Conservation (phyloP, 192 early-diverging fungal genomes). For the Ramicandelaber brevisporus region DNA sequence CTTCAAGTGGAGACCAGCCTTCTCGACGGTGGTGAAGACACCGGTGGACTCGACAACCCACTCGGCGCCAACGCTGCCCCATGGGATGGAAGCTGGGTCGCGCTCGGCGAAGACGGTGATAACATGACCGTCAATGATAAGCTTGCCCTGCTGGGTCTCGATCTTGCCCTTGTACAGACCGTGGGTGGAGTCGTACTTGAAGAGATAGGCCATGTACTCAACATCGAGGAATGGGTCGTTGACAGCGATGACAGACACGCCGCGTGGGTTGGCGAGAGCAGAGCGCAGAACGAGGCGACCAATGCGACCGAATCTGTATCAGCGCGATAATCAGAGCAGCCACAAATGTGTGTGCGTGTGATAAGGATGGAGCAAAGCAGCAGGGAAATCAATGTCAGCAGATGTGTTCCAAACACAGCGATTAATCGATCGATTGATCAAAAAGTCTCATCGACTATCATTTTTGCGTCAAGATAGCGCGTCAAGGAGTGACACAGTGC, state of each 20-base stretch:
- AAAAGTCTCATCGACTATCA: no score
- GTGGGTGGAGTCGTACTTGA: conserved; percentile 98
- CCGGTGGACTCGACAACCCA: conserved; percentile 98
- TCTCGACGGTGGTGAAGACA: conserved; percentile 85
- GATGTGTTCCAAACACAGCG: no score
- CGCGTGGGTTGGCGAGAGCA: conserved; percentile 32
- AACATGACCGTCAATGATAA: conserved; percentile 61
- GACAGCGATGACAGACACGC: conserved; percentile 64
- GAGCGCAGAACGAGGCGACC: conserved; percentile 91
- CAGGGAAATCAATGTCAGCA: no score
- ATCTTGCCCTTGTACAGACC: conserved; percentile 76
- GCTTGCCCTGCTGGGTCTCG: conserved; percentile 55
- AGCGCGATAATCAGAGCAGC: no score
- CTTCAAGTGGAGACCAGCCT: conserved; percentile 58
- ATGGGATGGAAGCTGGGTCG: conserved; percentile 72
- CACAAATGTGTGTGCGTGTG: no score
- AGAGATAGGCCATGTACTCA: conserved; percentile 92
- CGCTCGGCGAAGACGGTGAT: conserved; percentile 50
- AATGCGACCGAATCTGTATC: conserved; percentile 90
- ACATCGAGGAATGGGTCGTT: conserved; percentile 95
- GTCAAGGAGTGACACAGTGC: no score
- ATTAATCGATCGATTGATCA: no score
- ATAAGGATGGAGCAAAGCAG: no score
- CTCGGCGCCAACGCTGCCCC: conserved; percentile 52
- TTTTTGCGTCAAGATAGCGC: no score